Base-by-base conservation (phyloP, 371 early-diverging fungal genomes). In the Rhizopus stolonifer region DNA sequence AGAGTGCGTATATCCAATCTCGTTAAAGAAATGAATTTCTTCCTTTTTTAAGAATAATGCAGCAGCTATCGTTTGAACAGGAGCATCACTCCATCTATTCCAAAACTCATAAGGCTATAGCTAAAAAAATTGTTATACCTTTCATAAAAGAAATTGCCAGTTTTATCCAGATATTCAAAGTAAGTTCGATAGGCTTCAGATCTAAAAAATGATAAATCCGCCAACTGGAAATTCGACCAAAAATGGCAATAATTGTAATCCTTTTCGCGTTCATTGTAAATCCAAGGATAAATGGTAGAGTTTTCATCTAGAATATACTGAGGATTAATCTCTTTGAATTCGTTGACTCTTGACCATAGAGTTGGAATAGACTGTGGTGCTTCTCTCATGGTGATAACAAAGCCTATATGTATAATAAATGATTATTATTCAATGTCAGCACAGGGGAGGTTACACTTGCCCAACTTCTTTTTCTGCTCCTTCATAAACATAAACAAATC, bases 91-190 rank as follows among this genome's bases (percentile, higher is more conserved):
- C 79, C 73, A 82, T 60, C 92, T 81, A 64, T 89, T 10, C 10
- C 10, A 88, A 61, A 90, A 22, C n/a, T 29, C 26, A 54, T n/a
- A 22, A 14, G 15, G 0, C 11, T 53, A 39, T 25, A 36, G 19
- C n/a, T 13, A 13, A 45, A 15, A 0, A 40, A 22, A 24, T 9
- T 33, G 23, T 21, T 46, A 42, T 61, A 78, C 79, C 93, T 79
- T 61, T 98, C 99, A 68, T 96, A 96, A 64, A 89, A 98, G 62
- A 98, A 98, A n/a, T 87, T 94, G 3, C 94, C 93, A 3, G 82
- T 65, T 23, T 68, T 60, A 67, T 98, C 98, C 26, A 98, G 69
- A 53, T 79, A 83, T 25, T 86, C 69, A 58, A 98, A 95, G 56
- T 84, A 94, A 34, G 78, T 70, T 40, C 70, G 69, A 66, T 97